Conservation (phyloP, 164 flowering plant species). For the Amborella trichopoda region DNA sequence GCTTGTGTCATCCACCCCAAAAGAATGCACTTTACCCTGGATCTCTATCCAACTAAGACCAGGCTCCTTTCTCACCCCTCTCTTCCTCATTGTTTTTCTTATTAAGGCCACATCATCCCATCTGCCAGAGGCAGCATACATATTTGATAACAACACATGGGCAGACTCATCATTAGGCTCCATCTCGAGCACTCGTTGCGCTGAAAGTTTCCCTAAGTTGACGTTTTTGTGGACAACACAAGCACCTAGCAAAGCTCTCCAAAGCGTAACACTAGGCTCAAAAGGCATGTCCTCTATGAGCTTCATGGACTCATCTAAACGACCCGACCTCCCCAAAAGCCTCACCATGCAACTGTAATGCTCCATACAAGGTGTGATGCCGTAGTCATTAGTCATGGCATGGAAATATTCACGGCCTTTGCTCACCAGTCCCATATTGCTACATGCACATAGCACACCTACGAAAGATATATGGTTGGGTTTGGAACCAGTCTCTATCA, state of each 20-base stretch:
- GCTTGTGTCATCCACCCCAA: slow-evolving; percentile 56
- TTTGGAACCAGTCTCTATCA: slow-evolving; percentile 31
- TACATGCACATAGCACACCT: slow-evolving; percentile 75
- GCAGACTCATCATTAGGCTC: slow-evolving; percentile 74
- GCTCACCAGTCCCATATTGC: slow-evolving; percentile 60
- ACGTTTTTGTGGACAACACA: slow-evolving; percentile 64
- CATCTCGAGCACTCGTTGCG: slow-evolving; percentile 58
- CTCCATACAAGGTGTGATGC: slow-evolving; percentile 69
- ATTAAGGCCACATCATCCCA: slow-evolving; percentile 59
- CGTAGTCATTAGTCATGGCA: slow-evolving; percentile 46
- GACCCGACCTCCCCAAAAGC: slow-evolving; percentile 66
- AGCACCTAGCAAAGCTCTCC: slow-evolving; percentile 88
- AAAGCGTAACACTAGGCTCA: slow-evolving; percentile 73
- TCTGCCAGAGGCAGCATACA: slow-evolving; percentile 60
- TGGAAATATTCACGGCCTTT: slow-evolving; percentile 45
- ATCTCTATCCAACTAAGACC: slow-evolving; percentile 86
- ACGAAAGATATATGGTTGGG: slow-evolving; percentile 72
- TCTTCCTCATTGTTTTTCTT: slow-evolving; percentile 63
- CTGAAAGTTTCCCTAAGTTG: slow-evolving; percentile 52
- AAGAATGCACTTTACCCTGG: slow-evolving; percentile 56
- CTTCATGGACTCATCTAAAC: slow-evolving; percentile 51
- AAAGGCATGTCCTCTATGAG: slow-evolving; percentile 57
- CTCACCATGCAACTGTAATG: slow-evolving; percentile 88
- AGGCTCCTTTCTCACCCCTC: slow-evolving; percentile 78
- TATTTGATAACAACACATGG: slow-evolving; percentile 63